Evolutionary conservation across 176 grass and related monocot species (phyloP), one percentile per base, ranked within the genome.

Genomic region (Tuctoria greenei): DNA sequence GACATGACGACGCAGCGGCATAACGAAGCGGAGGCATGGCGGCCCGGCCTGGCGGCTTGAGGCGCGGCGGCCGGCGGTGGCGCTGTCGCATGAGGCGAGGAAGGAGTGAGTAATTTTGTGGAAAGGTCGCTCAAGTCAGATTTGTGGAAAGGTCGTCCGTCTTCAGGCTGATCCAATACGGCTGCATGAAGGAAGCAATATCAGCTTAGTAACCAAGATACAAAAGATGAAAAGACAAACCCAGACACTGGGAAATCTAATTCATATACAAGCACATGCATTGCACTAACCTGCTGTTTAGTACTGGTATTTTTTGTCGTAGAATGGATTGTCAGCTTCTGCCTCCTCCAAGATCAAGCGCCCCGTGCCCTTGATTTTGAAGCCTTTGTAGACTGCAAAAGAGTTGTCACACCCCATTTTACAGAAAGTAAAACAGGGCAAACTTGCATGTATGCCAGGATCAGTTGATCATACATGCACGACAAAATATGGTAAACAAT

Each of bases 321-420:
- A 92, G 85, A 95, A 73, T n/a, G 91, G 79, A 86, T 80, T 92
- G 85, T 95, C 85, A 13, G 81, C 79, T 45, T 90, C 89, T 14
- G 85, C 95, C 42, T 90, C 95, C 83, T 95, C 91, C 74, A 99
- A 80, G 67, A 88, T 86, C 0, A 89, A 77, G 4, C 62, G 78
- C 6, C 76, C 88, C 5, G n/a, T 86, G 55, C 44, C 86, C 56
- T 86, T 23, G 82, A 78, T 43, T 86, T 90, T 49, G 85, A 79
- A 57, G 81, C 27, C 61, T 79, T 89, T 41, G 82, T 83, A 24
- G 89, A 81, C 95, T 99, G 89, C 72, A 84, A n/a, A n/a, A n/a
- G 44, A 74, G 38, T 79, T 51, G n/a, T n/a, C n/a, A n/a, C n/a
- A n/a, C n/a, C n/a, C n/a, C n/a, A n/a, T n/a, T n/a, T n/a, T n/a